Base-by-base conservation (phyloP, 768 basidiomycete species). In the Boletus huronensis region DNA sequence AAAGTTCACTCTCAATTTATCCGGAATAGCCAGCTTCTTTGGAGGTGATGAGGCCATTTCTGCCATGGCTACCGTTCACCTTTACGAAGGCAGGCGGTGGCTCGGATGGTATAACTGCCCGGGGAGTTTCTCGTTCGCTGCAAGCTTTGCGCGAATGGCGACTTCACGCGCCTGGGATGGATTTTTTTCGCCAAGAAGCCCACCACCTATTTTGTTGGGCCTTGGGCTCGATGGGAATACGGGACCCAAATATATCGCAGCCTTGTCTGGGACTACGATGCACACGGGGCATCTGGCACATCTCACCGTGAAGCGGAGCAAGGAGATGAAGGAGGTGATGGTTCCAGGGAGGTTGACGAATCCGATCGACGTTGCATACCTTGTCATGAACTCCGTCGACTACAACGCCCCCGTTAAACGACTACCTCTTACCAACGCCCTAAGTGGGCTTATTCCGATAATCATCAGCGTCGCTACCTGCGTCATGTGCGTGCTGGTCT, bases 91-190 rank as follows among this genome's bases (percentile, higher is more conserved):
- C 23, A 64, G 67, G 47, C 65, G 63, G 35, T 74, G 68, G 69
- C 52, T 74, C 14, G 73, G 72, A 17, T 73, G 69, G 69, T 73
- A 73, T 28, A 74, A 74, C 48, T 70, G 64, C n/a, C 72, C 71
- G 0, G 73, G 72, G 29, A 64, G 55, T 10, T 70, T 68, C 34
- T 48, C 50, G 5, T 59, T 74, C 35, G 73, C 72, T 19, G 67
- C 61, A 42, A 60, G 63, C 9, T 72, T 72, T 48, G 67, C 67
- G 2, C 59, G 60, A 10, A 64, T 74, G 47, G 62, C 66, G 1
- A 60, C 59, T 14, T 53, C 64, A 1, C 59, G 58, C n/a, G 50
- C 63, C 39, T 72, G 67, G 66, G 52, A 63, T 38, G 66, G 63
- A 1, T 48, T 72, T 3, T 58, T 62, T 29, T 65, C 66, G 0